phyloP scores from a whole-genome alignment of 257 asterid genomes.

The Lycium barbarum region DNA sequence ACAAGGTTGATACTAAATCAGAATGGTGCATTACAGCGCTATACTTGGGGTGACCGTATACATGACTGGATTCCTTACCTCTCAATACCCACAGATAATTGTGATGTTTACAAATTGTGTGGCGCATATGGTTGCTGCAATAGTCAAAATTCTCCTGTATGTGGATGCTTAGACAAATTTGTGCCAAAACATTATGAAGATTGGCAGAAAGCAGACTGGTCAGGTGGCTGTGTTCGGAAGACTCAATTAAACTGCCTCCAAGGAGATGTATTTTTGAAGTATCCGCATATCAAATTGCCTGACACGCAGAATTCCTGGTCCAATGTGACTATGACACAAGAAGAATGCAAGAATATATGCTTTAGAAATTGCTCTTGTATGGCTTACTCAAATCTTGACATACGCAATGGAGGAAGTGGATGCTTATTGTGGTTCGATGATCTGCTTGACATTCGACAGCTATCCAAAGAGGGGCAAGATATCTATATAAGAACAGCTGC shows the following conservation, averaged over 20 bases:
- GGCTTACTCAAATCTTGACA: slow-evolving; percentile 39
- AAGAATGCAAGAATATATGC: slow-evolving; percentile 33
- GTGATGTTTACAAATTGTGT: slow-evolving; percentile 51
- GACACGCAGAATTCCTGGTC: slow-evolving; percentile 27
- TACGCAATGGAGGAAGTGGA: slow-evolving; percentile 39
- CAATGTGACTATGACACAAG: slow-evolving; percentile 27
- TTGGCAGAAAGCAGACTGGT: slow-evolving; percentile 37
- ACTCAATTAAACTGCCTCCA: slow-evolving; percentile 21
- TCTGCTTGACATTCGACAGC: slow-evolving; percentile 38
- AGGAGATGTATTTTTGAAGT: slow-evolving; percentile 39
- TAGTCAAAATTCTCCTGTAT: slow-evolving; percentile 30
- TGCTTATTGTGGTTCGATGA: slow-evolving; percentile 45
- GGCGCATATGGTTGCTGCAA: slow-evolving; percentile 52
- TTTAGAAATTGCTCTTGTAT: slow-evolving; percentile 39
- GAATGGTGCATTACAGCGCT: slow-evolving; percentile 38
- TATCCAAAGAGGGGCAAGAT: slow-evolving; percentile 26
- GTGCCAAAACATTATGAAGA: slow-evolving; percentile 35
- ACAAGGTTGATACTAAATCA: slow-evolving; percentile 37
- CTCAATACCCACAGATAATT: slow-evolving; percentile 35
- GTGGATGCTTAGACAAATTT: slow-evolving; percentile 49
- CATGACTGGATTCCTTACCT: slow-evolving; percentile 41
- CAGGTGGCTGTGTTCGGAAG: slow-evolving; percentile 39
- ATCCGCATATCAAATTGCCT: slow-evolving; percentile 37
- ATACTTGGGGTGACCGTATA: slow-evolving; percentile 40
- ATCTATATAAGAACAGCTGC: slow-evolving; percentile 40